These are phyloP conservation scores for Colletotrichum acutatum DNA, from an alignment of 2,329 filamentous ascomycete species.

Conservation along the genomic window DNA sequence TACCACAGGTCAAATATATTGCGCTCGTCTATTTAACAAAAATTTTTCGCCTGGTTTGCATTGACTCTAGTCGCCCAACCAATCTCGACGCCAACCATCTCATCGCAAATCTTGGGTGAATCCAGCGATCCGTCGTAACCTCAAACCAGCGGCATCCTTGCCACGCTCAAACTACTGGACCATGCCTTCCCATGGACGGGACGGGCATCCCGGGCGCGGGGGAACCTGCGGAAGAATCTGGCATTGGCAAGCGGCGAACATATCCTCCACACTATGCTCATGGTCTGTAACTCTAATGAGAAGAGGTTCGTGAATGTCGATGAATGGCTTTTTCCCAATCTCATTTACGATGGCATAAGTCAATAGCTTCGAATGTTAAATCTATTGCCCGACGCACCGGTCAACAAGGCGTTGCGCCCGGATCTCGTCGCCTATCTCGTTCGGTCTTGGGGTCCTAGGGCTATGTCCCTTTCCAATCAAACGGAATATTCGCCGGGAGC, in stretches of 20 bases:
- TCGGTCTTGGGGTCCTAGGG: constrained; percentile 4
- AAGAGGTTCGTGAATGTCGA: not conserved
- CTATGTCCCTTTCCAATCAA: constrained; percentile 12
- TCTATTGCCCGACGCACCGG: not conserved
- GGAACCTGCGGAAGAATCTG: constrained; percentile 3
- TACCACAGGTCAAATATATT: not conserved
- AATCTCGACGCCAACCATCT: constrained; percentile 7
- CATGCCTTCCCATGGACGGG: not conserved
- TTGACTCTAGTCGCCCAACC: constrained; percentile 14
- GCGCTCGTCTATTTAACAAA: constrained; percentile 13
- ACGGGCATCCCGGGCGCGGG: constrained; percentile 2
- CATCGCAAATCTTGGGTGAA: not conserved
- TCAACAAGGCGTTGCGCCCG: constrained; percentile 25
- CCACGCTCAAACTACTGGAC: constrained; percentile 14
- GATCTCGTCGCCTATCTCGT: constrained; percentile 25
- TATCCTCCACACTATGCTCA: not conserved
- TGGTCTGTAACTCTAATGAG: not conserved
- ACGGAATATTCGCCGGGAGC: not conserved
- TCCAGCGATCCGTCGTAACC: not conserved
- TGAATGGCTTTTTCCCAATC: not conserved
- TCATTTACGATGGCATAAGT: not conserved
- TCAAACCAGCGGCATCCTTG: constrained; percentile 13
- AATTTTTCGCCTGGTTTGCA: not conserved
- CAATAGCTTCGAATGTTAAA: not conserved
- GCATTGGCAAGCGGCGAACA: not conserved